These are phyloP conservation scores for Primulina tabacum DNA, from an alignment of 257 asterid species.

Conservation along the genomic window DNA sequence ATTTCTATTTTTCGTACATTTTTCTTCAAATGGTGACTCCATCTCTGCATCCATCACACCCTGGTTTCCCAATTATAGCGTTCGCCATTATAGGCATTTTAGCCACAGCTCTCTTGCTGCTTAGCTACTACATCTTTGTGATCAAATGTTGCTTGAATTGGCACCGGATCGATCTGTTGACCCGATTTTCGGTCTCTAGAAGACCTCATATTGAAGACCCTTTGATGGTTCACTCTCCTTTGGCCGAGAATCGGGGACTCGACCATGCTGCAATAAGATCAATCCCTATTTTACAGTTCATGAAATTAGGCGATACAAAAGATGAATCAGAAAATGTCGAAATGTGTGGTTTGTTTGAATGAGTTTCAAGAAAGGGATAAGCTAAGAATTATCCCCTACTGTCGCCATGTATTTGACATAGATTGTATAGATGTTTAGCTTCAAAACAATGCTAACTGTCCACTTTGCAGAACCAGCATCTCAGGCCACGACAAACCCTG, in stretches of 20 bases:
- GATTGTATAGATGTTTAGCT: slow-evolving; percentile 96
- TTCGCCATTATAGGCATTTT: slow-evolving; percentile 80
- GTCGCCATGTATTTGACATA: slow-evolving; percentile 69
- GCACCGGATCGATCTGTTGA: slow-evolving; percentile 66
- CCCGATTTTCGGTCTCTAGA: slow-evolving; percentile 58
- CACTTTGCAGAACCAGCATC: slow-evolving; percentile 67
- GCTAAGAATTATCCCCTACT: slow-evolving; percentile 64
- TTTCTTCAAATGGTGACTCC: slow-evolving; percentile 22
- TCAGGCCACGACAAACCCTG: slow-evolving; percentile 33
- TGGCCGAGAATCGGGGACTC: slow-evolving; percentile 53
- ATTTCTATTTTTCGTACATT: slow-evolving; percentile 18
- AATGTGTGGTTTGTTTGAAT: slow-evolving; percentile 75
- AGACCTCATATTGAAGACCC: slow-evolving; percentile 44
- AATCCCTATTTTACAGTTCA: slow-evolving; percentile 59
- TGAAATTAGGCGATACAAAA: slow-evolving; percentile 19
- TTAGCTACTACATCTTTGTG: slow-evolving; percentile 82
- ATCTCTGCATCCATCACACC: slow-evolving; percentile 39
- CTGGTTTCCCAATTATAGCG: slow-evolving; percentile 76
- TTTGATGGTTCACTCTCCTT: slow-evolving; percentile 33
- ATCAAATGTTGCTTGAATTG: slow-evolving; percentile 87
- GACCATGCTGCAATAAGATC: slow-evolving; percentile 59
- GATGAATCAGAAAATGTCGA: background rate
- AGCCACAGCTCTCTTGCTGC: slow-evolving; percentile 74
- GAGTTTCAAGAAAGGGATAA: slow-evolving; percentile 65
- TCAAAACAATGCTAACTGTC: slow-evolving; percentile 84